Percentiles rank a stretch among this genome's conserved stretches.
Evolutionary conservation across 2,329 filamentous ascomycete species (phyloP).

Genomic region (Botrytis fabae): DNA sequence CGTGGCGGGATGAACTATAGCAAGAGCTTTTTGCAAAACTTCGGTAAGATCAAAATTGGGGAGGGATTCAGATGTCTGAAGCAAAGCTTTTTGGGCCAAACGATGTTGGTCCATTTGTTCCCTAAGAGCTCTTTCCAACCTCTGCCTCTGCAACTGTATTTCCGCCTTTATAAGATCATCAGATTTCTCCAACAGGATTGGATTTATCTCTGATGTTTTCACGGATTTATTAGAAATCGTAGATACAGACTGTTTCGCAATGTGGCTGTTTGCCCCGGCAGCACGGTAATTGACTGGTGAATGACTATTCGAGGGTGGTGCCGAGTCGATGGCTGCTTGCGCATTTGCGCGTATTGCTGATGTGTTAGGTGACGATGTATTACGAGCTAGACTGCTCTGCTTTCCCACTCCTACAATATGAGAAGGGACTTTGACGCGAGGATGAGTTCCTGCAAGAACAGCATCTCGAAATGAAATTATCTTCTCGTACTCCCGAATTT

Average conservation of each 20-base stretch:
- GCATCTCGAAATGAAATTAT: conserved; percentile 79
- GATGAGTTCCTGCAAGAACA: conserved; percentile 75
- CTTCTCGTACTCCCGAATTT: conserved; percentile 72
- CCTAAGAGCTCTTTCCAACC: conserved; percentile 73
- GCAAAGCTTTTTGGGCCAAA: conserved; percentile 45
- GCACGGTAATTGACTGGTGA: conserved; percentile 36
- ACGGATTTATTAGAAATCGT: conserved; percentile 42
- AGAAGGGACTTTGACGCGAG: conserved; percentile 57
- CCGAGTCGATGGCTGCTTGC: conserved; percentile 30
- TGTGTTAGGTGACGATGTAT: conserved; percentile 32
- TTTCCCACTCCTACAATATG: conserved; percentile 43
- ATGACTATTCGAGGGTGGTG: conserved; percentile 31
- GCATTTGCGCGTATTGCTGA: conserved; percentile 33
- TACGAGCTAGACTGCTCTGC: conserved; percentile 30
- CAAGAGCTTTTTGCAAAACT: conserved; percentile 69
- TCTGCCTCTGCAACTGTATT: conserved; percentile 74
- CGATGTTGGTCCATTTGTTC: conserved; percentile 72
- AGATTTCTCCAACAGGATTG: conserved; percentile 82
- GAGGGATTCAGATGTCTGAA: conserved; percentile 51
- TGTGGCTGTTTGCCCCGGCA: conserved; percentile 39
- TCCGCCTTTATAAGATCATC: conserved; percentile 82
- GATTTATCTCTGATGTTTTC: conserved; percentile 68
- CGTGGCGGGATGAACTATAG: conserved; percentile 66
- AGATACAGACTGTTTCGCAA: conserved; percentile 21
- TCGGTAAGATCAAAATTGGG: conserved; percentile 70